Percentiles rank a stretch among this genome's conserved stretches.
Conservation (phyloP, 495 filamentous ascomycete species). For the Friedmanniomyces simplex region DNA sequence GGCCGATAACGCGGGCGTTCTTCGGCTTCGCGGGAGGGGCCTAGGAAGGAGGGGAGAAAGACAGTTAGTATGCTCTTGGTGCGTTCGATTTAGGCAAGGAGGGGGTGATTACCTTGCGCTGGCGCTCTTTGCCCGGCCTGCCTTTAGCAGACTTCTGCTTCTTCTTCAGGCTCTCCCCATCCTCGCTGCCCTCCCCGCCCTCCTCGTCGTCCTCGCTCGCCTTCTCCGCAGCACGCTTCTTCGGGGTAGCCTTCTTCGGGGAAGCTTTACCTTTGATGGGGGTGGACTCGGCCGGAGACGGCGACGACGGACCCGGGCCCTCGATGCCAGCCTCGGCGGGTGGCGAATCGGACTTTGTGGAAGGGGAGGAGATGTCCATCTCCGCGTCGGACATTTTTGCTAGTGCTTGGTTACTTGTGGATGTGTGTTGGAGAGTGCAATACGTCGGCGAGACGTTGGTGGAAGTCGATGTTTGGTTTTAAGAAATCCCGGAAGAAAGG, state of each 20-base stretch:
- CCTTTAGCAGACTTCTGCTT: neutral
- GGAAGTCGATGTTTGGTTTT: neutral
- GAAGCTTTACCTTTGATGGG: neutral
- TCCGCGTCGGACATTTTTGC: neutral
- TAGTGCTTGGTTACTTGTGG: neutral
- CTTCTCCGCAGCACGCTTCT: neutral
- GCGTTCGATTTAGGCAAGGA: neutral
- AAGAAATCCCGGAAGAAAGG: neutral
- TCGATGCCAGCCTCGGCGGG: neutral
- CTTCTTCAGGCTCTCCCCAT: conserved; percentile 21
- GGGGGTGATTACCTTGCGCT: neutral
- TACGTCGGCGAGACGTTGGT: no score
- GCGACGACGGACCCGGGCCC: neutral
- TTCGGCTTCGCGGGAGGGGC: neutral
- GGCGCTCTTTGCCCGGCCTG: neutral
- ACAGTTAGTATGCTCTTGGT: neutral
- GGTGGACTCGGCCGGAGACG: neutral
- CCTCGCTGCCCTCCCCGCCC: conserved; percentile 11
- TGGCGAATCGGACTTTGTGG: neutral
- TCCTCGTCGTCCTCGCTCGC: neutral
- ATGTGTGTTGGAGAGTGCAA: neutral
- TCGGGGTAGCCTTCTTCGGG: neutral
- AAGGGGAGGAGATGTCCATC: neutral
- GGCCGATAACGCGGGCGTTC: neutral
- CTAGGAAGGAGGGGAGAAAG: neutral